Base-by-base conservation (phyloP, 2,329 filamentous ascomycete species). In the Didymella keratinophila region DNA sequence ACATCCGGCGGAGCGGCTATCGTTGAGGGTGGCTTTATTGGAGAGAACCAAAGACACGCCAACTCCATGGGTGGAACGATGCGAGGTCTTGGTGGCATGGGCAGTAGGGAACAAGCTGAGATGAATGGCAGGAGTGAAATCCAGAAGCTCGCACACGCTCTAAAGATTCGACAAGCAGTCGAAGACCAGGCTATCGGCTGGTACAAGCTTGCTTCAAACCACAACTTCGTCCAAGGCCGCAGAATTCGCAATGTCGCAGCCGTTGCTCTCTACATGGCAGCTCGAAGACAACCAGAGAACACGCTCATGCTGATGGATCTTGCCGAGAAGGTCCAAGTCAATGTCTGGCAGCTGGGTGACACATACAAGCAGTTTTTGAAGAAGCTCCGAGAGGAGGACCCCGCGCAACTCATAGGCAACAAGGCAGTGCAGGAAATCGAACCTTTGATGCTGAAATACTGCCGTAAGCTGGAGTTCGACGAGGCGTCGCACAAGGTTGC, bases 291-390 rank as follows among this genome's bases (percentile, higher is more conserved):
- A 61, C 86, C 87, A 42, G 88, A 89, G 23, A 96, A 95, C 73
- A 90, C 89, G 41, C 84, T 95, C 66, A 93, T 99, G 89, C 84
- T 99, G 42, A 98, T 99, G 75, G 95, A 99, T 74, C 87, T 99
- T 72, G 92, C 95, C 12, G 95, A 99, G 73, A 84, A 94, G 41
- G 79, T 89, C n/a, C 81, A 72, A 80, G 87, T 95, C 73, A 97
- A 97, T 67, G 94, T 99, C 23, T 99, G 96, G 79, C 89, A 91
- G 62, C 84, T 99, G 14, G 95, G 95, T 41, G 89, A 91, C 61
- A 91, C 92, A 27, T 98, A 96, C 83, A 96, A 96, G 75, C 87
- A 88, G 37, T 84, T 96, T 55, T 85, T 92, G 62, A 86, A 90
- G 65, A 82, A 81, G 59, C 74, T 88, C 34, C 88, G 88, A 46